Conservation (phyloP, 768 basidiomycete species). For the Tylopilus balloui region DNA sequence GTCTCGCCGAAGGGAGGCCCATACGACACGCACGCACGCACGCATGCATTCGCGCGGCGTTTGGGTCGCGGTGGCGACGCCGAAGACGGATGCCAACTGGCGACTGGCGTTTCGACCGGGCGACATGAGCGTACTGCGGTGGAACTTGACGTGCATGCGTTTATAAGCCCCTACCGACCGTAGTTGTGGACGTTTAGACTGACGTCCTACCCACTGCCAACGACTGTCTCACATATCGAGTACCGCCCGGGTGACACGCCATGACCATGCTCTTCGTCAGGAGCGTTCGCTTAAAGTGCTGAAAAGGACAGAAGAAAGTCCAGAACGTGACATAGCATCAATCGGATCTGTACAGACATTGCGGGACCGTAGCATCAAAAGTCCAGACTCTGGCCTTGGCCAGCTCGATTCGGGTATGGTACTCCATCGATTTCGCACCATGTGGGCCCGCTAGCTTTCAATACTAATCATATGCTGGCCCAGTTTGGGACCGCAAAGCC, state of each 20-base stretch:
- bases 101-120: slow-evolving; percentile 20
- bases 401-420: slow-evolving; percentile 3
- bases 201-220: neutral
- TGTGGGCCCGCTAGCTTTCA: slow-evolving; percentile 24
- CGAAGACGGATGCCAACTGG: slow-evolving; percentile 1
- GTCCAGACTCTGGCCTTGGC: neutral
- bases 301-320: neutral
- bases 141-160: slow-evolving; percentile 4
- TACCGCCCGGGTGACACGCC: no score
- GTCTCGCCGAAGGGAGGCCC: slow-evolving; percentile 23
- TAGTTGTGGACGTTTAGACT: neutral
- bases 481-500: slow-evolving; percentile 24
- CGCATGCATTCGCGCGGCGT: slow-evolving; percentile 21
- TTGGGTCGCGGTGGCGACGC: slow-evolving; percentile 8
- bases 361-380: slow-evolving; percentile 19
- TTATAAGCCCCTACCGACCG: neutral
- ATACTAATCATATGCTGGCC: slow-evolving; percentile 1
- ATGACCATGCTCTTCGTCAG: no score
- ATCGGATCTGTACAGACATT: slow-evolving; percentile 6
- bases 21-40: no score
- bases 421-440: slow-evolving; percentile 14
- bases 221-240: neutral
- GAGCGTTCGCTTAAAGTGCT: no score
- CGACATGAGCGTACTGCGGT: slow-evolving; percentile 10
- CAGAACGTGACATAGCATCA: neutral